Conservation (phyloP, 2,329 filamentous ascomycete species). For the Nothophoma quercina region DNA sequence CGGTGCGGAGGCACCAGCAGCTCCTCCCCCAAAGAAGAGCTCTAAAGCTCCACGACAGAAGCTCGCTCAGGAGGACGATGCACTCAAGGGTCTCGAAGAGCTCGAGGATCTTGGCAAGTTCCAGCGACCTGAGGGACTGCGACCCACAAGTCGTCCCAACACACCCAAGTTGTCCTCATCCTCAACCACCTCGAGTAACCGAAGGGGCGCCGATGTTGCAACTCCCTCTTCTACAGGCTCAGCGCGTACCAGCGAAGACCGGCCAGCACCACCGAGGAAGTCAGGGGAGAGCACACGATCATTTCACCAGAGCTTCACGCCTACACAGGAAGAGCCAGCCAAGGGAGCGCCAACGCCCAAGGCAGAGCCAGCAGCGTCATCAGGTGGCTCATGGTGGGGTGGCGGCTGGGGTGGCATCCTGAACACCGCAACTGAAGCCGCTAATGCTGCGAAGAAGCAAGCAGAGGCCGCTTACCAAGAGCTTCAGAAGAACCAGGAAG, state of each 20-base stretch:
- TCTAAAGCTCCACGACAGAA: conserved; percentile 54
- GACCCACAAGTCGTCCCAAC: conserved; percentile 71
- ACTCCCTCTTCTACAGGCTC: conserved; percentile 52
- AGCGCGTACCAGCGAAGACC: conserved; percentile 67
- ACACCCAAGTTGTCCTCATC: conserved; percentile 74
- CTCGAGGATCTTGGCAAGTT: conserved; percentile 61
- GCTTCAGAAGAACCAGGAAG: conserved; percentile 95
- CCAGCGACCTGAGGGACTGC: conserved; percentile 67
- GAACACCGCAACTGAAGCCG: conserved; percentile 81
- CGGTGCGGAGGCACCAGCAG: conserved; percentile 42
- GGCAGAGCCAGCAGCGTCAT: conserved; percentile 44
- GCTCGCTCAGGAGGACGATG: conserved; percentile 66
- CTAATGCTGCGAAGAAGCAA: conserved; percentile 85
- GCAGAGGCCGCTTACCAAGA: conserved; percentile 93
- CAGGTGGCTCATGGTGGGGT: conserved; percentile 66
- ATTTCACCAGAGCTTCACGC: conserved; percentile 75
- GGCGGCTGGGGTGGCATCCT: conserved; percentile 78
- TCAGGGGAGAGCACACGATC: conserved; percentile 79
- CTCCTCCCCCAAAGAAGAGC: conserved; percentile 52
- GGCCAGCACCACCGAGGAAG: conserved; percentile 64
- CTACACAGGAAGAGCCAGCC: conserved; percentile 57
- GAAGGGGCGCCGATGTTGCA: conserved; percentile 43
- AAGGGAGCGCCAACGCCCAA: conserved; percentile 62
- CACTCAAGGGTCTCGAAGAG: conserved; percentile 86
- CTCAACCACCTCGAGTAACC: conserved; percentile 51